Percentiles rank a stretch among this genome's conserved stretches.
These are phyloP conservation scores for Petunia hybrid DNA, from an alignment of 305 asterid species.

Conservation along the genomic window DNA sequence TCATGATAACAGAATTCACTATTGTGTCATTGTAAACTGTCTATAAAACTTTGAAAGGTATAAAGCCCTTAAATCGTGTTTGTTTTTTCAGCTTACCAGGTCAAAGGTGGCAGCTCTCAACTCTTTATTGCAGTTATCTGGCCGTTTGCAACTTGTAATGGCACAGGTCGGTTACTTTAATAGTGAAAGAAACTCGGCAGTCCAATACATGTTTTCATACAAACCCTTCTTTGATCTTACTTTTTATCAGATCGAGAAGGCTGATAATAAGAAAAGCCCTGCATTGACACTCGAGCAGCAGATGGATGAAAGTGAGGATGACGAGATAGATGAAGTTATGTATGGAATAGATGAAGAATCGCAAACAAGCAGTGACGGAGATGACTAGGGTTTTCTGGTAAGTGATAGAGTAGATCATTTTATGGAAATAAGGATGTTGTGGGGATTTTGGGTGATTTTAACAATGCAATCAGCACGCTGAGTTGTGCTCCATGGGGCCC, in stretches of 20 bases:
- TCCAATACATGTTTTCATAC: neutral
- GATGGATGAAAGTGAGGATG: conserved; percentile 71
- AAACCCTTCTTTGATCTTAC: conserved; percentile 5
- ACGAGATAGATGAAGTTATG: conserved; percentile 75
- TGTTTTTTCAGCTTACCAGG: conserved; percentile 61
- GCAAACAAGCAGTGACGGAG: conserved; percentile 57
- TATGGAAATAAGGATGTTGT: neutral
- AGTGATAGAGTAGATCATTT: conserved; percentile 1
- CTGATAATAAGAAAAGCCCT: conserved; percentile 44
- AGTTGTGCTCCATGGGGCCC: too few species aligned
- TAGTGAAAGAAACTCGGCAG: neutral
- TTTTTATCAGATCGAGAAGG: conserved; percentile 66
- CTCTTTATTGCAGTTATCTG: conserved; percentile 75
- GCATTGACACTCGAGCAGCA: conserved; percentile 41
- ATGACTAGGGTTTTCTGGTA: conserved; percentile 49
- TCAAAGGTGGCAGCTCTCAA: conserved; percentile 63
- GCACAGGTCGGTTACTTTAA: conserved; percentile 67
- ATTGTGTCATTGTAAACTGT: neutral
- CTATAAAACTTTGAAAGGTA: neutral
- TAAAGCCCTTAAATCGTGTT: neutral
- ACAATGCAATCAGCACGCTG: too few species aligned
- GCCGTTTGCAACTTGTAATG: conserved; percentile 84
- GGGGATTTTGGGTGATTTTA: too few species aligned
- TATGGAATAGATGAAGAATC: conserved; percentile 78
- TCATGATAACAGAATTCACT: neutral